These are phyloP conservation scores for Theileria luwenshuni DNA, from an alignment of 169 alveolate species.

Conservation along the genomic window DNA sequence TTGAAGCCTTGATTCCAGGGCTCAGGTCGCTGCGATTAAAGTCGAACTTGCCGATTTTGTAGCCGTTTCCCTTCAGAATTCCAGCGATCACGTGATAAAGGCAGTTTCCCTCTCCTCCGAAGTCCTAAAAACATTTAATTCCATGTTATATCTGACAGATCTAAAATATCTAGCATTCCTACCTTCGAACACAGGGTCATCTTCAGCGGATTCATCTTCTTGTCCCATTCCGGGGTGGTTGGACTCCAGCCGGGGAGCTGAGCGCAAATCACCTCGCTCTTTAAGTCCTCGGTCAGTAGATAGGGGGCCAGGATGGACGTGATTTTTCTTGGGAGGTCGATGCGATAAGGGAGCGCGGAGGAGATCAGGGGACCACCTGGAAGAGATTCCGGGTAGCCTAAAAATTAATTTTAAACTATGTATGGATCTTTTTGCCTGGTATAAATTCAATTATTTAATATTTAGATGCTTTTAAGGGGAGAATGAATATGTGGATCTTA, in stretches of 20 bases:
- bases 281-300: neutral
- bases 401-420: too few relatives aligned
- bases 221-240: slow-evolving; percentile 13
- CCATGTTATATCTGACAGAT: neutral
- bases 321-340: slow-evolving; percentile 4
- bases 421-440: too few relatives aligned
- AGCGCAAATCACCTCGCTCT: neutral
- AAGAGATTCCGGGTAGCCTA: neutral
- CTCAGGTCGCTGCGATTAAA: slow-evolving; percentile 4
- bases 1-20: slow-evolving; percentile 22
- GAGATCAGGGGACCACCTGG: neutral
- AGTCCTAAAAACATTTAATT: slow-evolving; percentile 18
- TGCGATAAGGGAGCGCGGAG: slow-evolving; percentile 10
- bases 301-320: neutral
- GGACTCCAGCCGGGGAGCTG: slow-evolving; percentile 7
- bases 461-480: too few relatives aligned
- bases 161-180: too few relatives aligned
- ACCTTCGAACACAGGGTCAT: slow-evolving; percentile 21
- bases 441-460: too few relatives aligned
- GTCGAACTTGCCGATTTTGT: slow-evolving; percentile 16
- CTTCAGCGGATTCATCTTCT: slow-evolving; percentile 2
- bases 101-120: slow-evolving; percentile 68
- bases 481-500: slow-evolving; percentile 1
- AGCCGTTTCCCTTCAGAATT: slow-evolving; percentile 22
- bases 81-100: slow-evolving; percentile 50